Conservation (phyloP, 805 yeast species). For the Hanseniaspora occidentalis region DNA sequence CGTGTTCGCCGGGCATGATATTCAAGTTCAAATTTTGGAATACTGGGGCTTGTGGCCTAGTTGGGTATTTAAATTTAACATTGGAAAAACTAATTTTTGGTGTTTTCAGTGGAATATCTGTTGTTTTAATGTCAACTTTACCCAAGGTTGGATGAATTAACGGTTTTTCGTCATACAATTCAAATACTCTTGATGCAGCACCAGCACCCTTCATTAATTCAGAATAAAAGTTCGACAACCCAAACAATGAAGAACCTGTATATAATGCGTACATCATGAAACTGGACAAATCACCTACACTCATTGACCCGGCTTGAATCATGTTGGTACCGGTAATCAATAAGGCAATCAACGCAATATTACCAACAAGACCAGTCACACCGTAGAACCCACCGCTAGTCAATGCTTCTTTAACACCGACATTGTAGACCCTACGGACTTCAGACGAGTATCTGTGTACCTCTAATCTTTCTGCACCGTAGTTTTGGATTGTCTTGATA, state of each 20-base stretch:
- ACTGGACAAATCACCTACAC: constrained; percentile 82
- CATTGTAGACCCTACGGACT: constrained; percentile 48
- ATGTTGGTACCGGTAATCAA: constrained; percentile 71
- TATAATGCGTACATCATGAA: constrained; percentile 93
- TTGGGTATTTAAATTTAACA: constrained; percentile 69
- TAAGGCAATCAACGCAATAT: constrained; percentile 63
- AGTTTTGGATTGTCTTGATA: constrained; percentile 77
- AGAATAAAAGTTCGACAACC: constrained; percentile 80
- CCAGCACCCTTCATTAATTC: constrained; percentile 97
- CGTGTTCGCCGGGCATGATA: constrained; percentile 70
- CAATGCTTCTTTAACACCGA: constrained; percentile 70
- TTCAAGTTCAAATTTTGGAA: constrained; percentile 48
- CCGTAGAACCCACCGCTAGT: constrained; percentile 69
- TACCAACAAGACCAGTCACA: constrained; percentile 75
- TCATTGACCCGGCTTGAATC: constrained; percentile 62
- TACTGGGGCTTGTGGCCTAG: constrained; percentile 59
- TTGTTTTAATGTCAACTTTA: constrained; percentile 20
- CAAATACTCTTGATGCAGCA: constrained; percentile 86
- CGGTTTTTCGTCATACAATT: constrained; percentile 69
- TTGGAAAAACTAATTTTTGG: constrained; percentile 45
- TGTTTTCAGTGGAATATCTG: constrained; percentile 16
- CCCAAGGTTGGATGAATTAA: constrained; percentile 59
- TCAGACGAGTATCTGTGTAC: constrained; percentile 63
- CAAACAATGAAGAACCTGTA: constrained; percentile 87
- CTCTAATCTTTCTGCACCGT: constrained; percentile 73